Conservation (phyloP, 306 rosid species). For the Cucumis melo region DNA sequence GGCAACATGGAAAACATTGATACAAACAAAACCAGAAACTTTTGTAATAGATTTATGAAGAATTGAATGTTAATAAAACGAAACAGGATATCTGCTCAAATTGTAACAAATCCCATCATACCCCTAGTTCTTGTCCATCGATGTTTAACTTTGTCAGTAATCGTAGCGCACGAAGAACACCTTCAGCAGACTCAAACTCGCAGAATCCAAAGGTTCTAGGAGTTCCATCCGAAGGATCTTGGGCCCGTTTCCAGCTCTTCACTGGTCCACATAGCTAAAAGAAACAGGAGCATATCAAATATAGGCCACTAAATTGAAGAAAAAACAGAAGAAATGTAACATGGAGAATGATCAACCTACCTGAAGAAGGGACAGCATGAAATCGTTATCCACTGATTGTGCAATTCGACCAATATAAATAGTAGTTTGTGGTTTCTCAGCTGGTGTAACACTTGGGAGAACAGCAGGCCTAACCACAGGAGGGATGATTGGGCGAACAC, state of each 20-base stretch:
- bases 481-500: conserved; percentile 66
- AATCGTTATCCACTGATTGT: conserved; percentile 82
- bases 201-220: conserved; percentile 88
- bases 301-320: neutral
- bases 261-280: conserved; percentile 80
- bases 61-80: neutral
- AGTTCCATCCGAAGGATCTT: conserved; percentile 73
- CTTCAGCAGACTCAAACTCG: conserved; percentile 95
- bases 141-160: conserved; percentile 68
- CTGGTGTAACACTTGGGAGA: conserved; percentile 60
- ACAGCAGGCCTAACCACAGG: conserved; percentile 65
- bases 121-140: conserved; percentile 93
- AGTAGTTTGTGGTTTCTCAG: conserved; percentile 74
- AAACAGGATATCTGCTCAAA: neutral
- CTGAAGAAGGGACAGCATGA: conserved; percentile 72
- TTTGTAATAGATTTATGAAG: neutral
- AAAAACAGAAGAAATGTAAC: neutral
- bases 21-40: neutral
- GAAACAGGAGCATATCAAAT: neutral
- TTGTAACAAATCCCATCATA: conserved; percentile 22
- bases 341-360: conserved; percentile 21
- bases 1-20: neutral
- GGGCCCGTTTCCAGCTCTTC: conserved; percentile 95
- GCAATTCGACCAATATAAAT: conserved; percentile 90
- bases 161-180: conserved; percentile 91